A percentile compares a stretch with the other conserved stretches of the same genome.
Evolutionary conservation across 176 grass and related monocot species (phyloP).

Genomic region (Aegilops tauschii): DNA sequence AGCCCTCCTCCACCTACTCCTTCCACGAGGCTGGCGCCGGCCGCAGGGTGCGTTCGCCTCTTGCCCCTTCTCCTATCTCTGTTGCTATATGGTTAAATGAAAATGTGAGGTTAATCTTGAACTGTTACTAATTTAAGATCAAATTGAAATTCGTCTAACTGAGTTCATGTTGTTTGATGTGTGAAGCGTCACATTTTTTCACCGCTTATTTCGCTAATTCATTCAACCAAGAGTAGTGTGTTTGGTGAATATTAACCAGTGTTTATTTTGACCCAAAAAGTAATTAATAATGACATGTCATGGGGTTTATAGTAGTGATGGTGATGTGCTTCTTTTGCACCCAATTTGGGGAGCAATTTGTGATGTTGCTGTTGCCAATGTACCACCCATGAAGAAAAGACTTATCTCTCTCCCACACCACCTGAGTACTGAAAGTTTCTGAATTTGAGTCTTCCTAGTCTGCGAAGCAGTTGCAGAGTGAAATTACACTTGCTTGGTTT

Average conservation of each 20-base stretch:
- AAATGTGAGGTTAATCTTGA: neutral
- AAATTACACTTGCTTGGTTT: neutral
- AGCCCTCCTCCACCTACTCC: conserved; percentile 66
- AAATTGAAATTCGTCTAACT: neutral
- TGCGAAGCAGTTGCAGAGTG: neutral
- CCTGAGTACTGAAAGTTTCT: neutral
- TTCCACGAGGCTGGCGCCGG: conserved; percentile 82
- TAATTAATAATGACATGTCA: neutral
- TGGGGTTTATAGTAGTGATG: neutral
- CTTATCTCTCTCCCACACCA: neutral
- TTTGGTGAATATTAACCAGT: neutral
- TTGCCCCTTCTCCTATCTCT: neutral
- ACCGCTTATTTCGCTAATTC: neutral
- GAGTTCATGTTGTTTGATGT: neutral
- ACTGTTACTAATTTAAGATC: neutral
- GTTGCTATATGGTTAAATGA: neutral
- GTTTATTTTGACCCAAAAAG: neutral
- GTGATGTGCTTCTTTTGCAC: neutral
- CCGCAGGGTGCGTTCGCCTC: conserved; percentile 43
- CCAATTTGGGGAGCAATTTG: neutral
- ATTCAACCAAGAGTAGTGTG: neutral
- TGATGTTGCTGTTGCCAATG: neutral
- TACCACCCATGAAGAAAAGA: neutral
- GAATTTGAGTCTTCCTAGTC: neutral
- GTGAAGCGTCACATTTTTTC: neutral